These are phyloP conservation scores for Tetradesmus obliquus DNA, from an alignment of 139 green algal species.

Conservation along the genomic window DNA sequence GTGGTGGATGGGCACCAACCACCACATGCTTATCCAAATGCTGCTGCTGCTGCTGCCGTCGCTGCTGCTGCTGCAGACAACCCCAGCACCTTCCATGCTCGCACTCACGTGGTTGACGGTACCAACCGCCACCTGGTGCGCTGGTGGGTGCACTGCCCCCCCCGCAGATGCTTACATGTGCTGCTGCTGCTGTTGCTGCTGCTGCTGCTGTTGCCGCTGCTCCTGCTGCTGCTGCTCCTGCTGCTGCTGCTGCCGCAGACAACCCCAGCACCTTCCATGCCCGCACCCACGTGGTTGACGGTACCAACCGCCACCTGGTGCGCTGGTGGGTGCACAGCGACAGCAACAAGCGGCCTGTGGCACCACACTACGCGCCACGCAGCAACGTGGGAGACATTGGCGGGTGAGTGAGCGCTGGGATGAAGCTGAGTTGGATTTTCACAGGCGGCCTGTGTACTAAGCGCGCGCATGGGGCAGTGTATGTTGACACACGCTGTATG, in stretches of 20 bases:
- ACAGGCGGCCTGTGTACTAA: too few relatives aligned
- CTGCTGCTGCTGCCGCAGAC: background rate
- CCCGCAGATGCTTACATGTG: too few relatives aligned
- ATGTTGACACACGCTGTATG: too few relatives aligned
- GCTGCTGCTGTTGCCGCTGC: background rate
- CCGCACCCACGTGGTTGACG: background rate
- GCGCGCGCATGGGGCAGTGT: too few relatives aligned
- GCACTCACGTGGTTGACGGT: background rate
- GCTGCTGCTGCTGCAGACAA: constrained; percentile 14
- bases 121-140: constrained; percentile 54
- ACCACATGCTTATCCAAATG: too few relatives aligned
- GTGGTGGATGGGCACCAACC: background rate
- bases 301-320: constrained; percentile 51
- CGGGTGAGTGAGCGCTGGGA: background rate
- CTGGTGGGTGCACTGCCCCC: constrained; percentile 49
- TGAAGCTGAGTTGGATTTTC: too few relatives aligned
- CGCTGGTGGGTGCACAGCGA: constrained; percentile 50
- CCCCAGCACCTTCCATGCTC: constrained; percentile 31
- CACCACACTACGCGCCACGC: constrained; percentile 44
- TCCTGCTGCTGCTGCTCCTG: background rate
- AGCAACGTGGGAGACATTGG: constrained; percentile 29
- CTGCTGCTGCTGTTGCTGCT: background rate
- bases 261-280: constrained; percentile 44
- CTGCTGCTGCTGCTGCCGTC: background rate
- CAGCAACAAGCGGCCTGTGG: constrained; percentile 38